phyloP scores from a whole-genome alignment of 2,329 filamentous ascomycete genomes.

The Talaromyces sp. region DNA sequence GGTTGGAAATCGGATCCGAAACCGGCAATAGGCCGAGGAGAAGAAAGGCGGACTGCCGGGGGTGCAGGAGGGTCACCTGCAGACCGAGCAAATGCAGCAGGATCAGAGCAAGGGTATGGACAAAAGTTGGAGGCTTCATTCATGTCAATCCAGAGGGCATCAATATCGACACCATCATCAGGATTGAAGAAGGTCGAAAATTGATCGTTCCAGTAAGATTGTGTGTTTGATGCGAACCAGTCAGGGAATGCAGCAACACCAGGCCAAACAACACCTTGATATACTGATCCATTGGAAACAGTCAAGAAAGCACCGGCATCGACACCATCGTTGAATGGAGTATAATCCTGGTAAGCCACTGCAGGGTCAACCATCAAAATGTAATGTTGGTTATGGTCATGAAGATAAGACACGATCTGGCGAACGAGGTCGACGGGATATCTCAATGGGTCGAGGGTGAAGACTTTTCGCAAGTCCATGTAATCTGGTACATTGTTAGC shows the following conservation, averaged over 20 bases:
- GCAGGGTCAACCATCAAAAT: slow-evolving; percentile 72
- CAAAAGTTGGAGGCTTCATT: slow-evolving; percentile 58
- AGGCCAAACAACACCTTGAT: slow-evolving; percentile 70
- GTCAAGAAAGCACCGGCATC: slow-evolving; percentile 57
- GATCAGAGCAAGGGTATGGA: slow-evolving; percentile 56
- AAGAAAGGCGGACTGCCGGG: slow-evolving; percentile 62
- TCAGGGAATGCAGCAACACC: slow-evolving; percentile 72
- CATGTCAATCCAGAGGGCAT: slow-evolving; percentile 76
- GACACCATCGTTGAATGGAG: slow-evolving; percentile 61
- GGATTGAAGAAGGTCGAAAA: slow-evolving; percentile 65
- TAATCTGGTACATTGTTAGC: slow-evolving; percentile 30
- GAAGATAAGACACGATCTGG: slow-evolving; percentile 65
- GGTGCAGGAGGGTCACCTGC: slow-evolving; percentile 56
- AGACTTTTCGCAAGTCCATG: slow-evolving; percentile 40
- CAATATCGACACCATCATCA: slow-evolving; percentile 67
- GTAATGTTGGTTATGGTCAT: slow-evolving; percentile 66
- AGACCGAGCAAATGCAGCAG: slow-evolving; percentile 50
- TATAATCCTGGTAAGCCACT: slow-evolving; percentile 32
- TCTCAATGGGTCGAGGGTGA: slow-evolving; percentile 40
- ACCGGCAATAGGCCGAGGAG: slow-evolving; percentile 66
- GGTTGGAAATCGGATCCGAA: slow-evolving; percentile 70
- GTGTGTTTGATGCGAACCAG: slow-evolving; percentile 68
- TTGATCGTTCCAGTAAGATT: slow-evolving; percentile 68
- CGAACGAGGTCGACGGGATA: slow-evolving; percentile 53
- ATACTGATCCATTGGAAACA: slow-evolving; percentile 54